Conservation (phyloP, 2,329 filamentous ascomycete genomes). For the Trichoderma arundinaceum region DNA sequence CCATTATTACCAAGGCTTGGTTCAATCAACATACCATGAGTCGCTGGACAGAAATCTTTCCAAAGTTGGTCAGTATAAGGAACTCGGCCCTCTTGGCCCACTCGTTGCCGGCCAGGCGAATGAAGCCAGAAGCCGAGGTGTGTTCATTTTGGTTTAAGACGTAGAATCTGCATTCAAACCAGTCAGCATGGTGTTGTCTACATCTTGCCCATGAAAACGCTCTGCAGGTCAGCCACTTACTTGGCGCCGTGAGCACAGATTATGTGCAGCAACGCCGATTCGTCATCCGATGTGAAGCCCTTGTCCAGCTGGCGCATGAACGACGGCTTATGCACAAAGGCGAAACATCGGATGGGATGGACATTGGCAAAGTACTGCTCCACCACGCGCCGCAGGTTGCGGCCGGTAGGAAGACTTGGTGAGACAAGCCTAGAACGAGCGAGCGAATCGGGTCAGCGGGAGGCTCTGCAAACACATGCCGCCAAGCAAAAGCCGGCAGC, state of each 20-base stretch:
- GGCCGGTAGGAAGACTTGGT: conserved; percentile 42
- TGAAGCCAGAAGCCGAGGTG: conserved; percentile 39
- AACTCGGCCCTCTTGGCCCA: conserved; percentile 49
- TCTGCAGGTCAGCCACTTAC: conserved; percentile 35
- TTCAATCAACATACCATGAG: conserved; percentile 44
- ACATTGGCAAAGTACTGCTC: conserved; percentile 49
- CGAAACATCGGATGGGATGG: conserved; percentile 50
- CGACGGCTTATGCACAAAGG: conserved; percentile 49
- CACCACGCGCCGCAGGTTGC: conserved; percentile 45
- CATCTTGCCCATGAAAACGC: no score
- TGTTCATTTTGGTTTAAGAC: conserved; percentile 43
- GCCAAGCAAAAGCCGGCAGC: background rate
- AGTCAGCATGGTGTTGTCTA: background rate
- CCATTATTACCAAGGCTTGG: background rate
- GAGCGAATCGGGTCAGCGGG: conserved; percentile 1
- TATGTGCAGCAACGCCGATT: conserved; percentile 46
- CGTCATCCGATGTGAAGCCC: conserved; percentile 45
- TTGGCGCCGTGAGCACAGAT: conserved; percentile 49
- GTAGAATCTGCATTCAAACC: conserved; percentile 41
- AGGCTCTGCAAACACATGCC: background rate
- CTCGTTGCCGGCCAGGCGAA: conserved; percentile 45
- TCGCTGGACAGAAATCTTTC: conserved; percentile 47
- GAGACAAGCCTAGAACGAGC: conserved; percentile 42
- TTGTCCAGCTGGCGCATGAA: conserved; percentile 48
- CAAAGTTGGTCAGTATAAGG: conserved; percentile 47